Evolutionary conservation across 768 basidiomycete genomes (phyloP).

Genomic region (Tulasnella sp.): DNA sequence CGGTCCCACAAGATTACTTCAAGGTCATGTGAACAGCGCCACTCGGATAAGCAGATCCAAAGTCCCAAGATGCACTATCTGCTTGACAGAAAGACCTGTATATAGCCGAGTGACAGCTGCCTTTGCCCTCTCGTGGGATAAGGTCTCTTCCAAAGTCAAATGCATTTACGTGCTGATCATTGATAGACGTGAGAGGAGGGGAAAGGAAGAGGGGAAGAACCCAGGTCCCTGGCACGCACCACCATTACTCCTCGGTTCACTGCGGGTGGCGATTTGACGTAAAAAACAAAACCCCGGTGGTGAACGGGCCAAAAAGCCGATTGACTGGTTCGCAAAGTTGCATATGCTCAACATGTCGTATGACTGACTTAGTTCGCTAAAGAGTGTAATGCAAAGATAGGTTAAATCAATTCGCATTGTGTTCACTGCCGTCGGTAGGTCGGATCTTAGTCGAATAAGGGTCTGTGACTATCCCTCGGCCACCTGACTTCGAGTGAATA

Average conservation of each 20-base stretch:
- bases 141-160: neutral
- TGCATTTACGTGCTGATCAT: neutral
- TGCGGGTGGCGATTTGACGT: neutral
- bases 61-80: neutral
- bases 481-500: neutral
- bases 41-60: neutral
- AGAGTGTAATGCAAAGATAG: neutral
- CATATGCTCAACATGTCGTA: neutral
- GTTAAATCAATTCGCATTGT: neutral
- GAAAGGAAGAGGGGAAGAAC: neutral
- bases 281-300: neutral
- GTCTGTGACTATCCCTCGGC: neutral
- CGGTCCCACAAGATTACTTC: neutral
- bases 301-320: neutral
- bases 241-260: neutral
- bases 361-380: neutral
- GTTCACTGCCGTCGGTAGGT: neutral
- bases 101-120: neutral
- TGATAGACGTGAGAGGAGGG: slow-evolving; percentile 3
- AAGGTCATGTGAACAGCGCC: neutral
- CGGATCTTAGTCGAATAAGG: neutral
- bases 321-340: neutral
- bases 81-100: neutral
- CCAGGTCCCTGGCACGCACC: neutral
- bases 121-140: neutral